Base-by-base conservation (phyloP, 768 basidiomycete species). In the Termitomyces sp. region DNA sequence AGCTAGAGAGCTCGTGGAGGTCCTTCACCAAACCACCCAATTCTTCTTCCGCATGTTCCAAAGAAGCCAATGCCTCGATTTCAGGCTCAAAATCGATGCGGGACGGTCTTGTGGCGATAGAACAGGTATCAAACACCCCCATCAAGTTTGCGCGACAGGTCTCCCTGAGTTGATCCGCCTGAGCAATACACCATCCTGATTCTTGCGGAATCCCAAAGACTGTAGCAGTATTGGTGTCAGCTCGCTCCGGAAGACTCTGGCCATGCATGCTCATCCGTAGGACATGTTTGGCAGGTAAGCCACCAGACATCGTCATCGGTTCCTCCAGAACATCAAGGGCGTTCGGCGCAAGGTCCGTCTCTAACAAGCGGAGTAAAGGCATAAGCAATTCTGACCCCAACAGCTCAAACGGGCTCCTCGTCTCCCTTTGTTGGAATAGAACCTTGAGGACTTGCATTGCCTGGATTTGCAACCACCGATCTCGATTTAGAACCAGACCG, bases 281-380 rank as follows among this genome's bases (percentile, higher is more conserved):
- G n/a, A 94, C 90, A 62, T 92, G 88, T 58, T 88, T 88, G 0
- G 92, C 90, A 0, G 87, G 80, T 47, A 84, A 85, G 24, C 90
- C 88, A 43, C 86, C 84, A 1, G 84, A 84, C 72, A 94, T 87
- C 20, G 80, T 82, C 71, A 91, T 84, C 0, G 94, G 94, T 64
- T 94, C 90, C 64, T 97, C 94, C 6, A 98, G 79, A n/a, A 98
- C 92, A 48, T 95, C 94, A 47, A 98, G 78, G 1, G 94, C 94
- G 60, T 90, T 84, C 8, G 86, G 72, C 10, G 94, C 88, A 34
- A 94, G 80, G 61, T 94, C 90, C 2, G 91, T 92, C 63, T 90
- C 88, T n/a, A 97, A 77, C 24, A 98, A 80, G 27, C 93, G 86
- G 32, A 98, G 74, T 27, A 98, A 77, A 0, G 95, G 94, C 88